phyloP scores from a whole-genome alignment of 257 asterid species.

The Petunia secreta region DNA sequence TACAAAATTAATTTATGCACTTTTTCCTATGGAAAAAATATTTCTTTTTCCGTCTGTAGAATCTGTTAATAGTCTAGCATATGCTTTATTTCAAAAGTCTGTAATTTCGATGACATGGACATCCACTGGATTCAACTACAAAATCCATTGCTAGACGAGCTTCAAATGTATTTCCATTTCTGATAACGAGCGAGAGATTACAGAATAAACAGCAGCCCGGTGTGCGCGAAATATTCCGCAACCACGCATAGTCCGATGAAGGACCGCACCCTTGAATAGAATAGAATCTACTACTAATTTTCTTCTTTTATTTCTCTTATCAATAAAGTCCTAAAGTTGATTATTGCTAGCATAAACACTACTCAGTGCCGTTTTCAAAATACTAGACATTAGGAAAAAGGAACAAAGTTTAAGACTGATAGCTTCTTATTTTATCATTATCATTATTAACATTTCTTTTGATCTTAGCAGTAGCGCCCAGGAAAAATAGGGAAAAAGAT shows the following conservation, averaged over 20 bases:
- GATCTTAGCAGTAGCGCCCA: neutral
- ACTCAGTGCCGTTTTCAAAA: neutral
- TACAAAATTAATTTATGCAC: neutral
- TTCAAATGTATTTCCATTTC: constrained; percentile 1
- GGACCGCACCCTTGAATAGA: too few species aligned
- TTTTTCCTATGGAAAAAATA: neutral
- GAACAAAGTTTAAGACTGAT: neutral
- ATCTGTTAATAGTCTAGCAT: neutral
- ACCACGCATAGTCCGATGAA: too few species aligned
- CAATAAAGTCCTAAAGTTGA: neutral
- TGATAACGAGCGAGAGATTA: neutral
- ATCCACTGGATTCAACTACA: neutral
- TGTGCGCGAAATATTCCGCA: too few species aligned
- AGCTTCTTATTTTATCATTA: constrained; percentile 3
- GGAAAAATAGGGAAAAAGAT: neutral
- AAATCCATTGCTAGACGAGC: neutral
- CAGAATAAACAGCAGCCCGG: too few species aligned
- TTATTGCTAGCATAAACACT: neutral
- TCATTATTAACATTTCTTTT: neutral
- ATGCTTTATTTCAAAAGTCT: neutral
- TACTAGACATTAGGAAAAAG: neutral
- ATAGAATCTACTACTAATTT: neutral
- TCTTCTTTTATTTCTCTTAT: neutral
- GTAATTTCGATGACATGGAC: neutral
- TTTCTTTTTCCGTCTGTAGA: neutral